phyloP scores from a whole-genome alignment of 441 rosid species.

The Populus tomentosa region DNA sequence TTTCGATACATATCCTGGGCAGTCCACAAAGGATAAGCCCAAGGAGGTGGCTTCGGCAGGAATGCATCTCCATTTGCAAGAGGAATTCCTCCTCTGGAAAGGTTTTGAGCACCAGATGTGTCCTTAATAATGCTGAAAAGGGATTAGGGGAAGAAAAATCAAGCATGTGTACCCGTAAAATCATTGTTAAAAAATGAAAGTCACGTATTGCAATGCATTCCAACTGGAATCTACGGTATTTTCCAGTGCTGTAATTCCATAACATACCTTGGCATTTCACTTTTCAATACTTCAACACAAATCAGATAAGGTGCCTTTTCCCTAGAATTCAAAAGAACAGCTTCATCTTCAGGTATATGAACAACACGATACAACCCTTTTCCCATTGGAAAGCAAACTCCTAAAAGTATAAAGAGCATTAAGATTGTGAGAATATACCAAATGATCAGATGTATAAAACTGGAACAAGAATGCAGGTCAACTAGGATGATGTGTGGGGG shows the following conservation, averaged over 20 bases:
- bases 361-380: slow-evolving; percentile 91
- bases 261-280: slow-evolving; percentile 71
- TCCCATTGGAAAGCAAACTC: slow-evolving; percentile 98
- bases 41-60: slow-evolving; percentile 95
- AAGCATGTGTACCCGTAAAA: background rate
- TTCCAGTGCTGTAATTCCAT: background rate
- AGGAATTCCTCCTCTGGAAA: slow-evolving; percentile 96
- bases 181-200: background rate
- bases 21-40: slow-evolving; percentile 99
- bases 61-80: slow-evolving; percentile 97
- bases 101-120: slow-evolving; percentile 67
- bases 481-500: background rate
- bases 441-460: background rate
- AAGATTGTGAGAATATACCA: slow-evolving; percentile 17
- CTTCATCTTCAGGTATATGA: slow-evolving; percentile 98
- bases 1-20: slow-evolving; percentile 92
- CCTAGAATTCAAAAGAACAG: slow-evolving; percentile 94
- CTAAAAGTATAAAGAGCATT: slow-evolving; percentile 36
- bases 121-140: slow-evolving; percentile 63
- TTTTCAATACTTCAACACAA: slow-evolving; percentile 82
- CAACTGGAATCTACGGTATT: background rate
- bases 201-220: background rate
- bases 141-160: background rate
- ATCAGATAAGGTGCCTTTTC: slow-evolving; percentile 98
- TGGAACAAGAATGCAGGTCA: background rate